Conservation (phyloP, 352 stramenopile genomes). For the Pythium pyrilobum region DNA sequence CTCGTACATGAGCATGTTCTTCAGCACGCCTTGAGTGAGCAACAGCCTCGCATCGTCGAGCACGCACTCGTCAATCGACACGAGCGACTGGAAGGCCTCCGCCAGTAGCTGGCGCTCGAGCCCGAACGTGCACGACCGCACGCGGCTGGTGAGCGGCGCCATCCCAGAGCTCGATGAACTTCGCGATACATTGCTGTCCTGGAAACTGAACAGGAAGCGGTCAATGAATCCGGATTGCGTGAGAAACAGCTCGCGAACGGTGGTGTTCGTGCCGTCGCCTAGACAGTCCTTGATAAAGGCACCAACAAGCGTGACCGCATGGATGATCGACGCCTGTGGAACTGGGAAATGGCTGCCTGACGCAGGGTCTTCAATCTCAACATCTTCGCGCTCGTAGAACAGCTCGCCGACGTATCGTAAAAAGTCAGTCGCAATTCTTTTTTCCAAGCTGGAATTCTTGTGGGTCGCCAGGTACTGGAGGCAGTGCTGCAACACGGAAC, state of each 20-base stretch:
- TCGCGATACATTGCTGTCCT: conserved; percentile 2
- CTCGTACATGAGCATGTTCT: conserved; percentile 35
- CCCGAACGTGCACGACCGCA: conserved; percentile 23
- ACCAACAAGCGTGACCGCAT: conserved; percentile 11
- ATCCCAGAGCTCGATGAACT: neutral
- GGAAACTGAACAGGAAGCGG: conserved; percentile 40
- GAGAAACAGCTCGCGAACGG: conserved; percentile 16
- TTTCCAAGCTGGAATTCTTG: conserved; percentile 11
- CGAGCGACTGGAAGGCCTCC: neutral
- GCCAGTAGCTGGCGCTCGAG: conserved; percentile 18
- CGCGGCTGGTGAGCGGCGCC: conserved; percentile 8
- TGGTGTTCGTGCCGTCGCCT: neutral
- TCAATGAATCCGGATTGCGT: conserved; percentile 40
- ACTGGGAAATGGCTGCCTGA: conserved; percentile 10
- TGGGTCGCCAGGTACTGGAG: neutral
- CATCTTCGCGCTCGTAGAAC: conserved; percentile 23
- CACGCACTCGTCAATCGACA: neutral
- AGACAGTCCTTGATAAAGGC: conserved; percentile 19
- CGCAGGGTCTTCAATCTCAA: conserved; percentile 17
- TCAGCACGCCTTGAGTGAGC: conserved; percentile 35
- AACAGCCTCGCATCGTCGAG: conserved; percentile 35
- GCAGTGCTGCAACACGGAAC: conserved; percentile 23
- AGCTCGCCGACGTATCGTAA: conserved; percentile 6
- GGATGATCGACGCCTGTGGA: conserved; percentile 10
- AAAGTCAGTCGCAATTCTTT: neutral